Percentiles rank a stretch among this genome's conserved stretches.
Conservation (phyloP, 768 basidiomycete genomes). For the Chalciporus piperatus region DNA sequence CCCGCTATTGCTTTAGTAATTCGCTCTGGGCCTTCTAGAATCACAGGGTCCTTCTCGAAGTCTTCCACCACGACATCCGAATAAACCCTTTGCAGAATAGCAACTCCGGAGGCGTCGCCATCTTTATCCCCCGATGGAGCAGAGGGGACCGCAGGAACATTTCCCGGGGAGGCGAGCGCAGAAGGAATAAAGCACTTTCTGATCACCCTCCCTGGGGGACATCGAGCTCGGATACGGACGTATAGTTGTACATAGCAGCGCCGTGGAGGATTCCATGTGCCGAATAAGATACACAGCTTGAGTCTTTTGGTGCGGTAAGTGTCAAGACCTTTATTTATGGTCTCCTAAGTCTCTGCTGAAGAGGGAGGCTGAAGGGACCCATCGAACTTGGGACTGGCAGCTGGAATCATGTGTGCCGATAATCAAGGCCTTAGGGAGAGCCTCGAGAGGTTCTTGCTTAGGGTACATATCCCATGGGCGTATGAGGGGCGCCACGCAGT, state of each 20-base stretch:
- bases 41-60: neutral
- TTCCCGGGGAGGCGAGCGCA: neutral
- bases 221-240: neutral
- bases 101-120: no score
- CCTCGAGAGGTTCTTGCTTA: no score
- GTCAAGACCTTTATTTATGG: neutral
- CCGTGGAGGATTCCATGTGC: no score
- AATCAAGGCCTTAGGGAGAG: neutral
- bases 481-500: no score
- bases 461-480: no score
- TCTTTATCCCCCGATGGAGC: neutral
- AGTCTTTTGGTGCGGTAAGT: neutral
- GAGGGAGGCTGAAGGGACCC: no score
- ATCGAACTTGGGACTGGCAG: no score
- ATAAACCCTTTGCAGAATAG: no score
- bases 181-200: no score
- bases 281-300: neutral
- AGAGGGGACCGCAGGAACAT: neutral
- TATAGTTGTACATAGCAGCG: neutral
- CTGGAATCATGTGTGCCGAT: neutral
- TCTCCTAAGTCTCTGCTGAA: neutral
- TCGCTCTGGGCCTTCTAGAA: slow-evolving; percentile 2
- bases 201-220: no score
- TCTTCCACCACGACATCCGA: neutral
- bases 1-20: neutral